These are phyloP conservation scores for Helianthus annuus DNA, from an alignment of 129 eudicot genomes.

Conservation along the genomic window HanXRQr2.0-SUNRISE NC_035435.2:147473304-147473803, in stretches of 20 bases:
- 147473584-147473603: constrained; percentile 60
- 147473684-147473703: constrained; percentile 6
- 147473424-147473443: constrained; percentile 78
- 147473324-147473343: constrained; percentile 30
- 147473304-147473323: neutral
- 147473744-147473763: constrained; percentile 19
- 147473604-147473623: constrained; percentile 26
- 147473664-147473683: neutral
- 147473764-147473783: constrained; percentile 13
- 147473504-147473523: constrained; percentile 78
- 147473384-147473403: constrained; percentile 65
- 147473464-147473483: constrained; percentile 56
- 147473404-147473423: constrained; percentile 95
- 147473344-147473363: constrained; percentile 59
- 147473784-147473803: constrained; percentile 22
- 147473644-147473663: neutral
- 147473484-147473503: constrained; percentile 56
- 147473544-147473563: constrained; percentile 80
- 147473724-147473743: constrained; percentile 14
- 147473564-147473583: constrained; percentile 53
- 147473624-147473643: constrained; percentile 14
- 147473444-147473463: constrained; percentile 65
- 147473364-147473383: constrained; percentile 44
- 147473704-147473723: constrained; percentile 27
- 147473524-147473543: constrained; percentile 89